Percentiles rank a stretch among this genome's conserved stretches.
Evolutionary conservation across 2,329 filamentous ascomycete species (phyloP).

Genomic region (Penicillium griseofulvum): DNA sequence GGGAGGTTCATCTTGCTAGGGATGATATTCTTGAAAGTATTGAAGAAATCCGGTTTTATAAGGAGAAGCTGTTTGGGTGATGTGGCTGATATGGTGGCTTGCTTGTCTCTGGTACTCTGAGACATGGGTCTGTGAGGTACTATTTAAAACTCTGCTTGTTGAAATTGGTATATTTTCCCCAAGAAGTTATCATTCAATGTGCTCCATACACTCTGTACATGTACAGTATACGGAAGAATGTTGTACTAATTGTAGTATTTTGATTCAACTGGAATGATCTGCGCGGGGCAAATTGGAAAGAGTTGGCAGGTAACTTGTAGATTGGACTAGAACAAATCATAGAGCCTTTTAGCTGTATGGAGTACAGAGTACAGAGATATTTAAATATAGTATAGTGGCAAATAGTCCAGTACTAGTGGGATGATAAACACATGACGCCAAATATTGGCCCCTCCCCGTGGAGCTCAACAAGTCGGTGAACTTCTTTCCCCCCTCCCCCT

Average conservation of each 20-base stretch:
- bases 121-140: background rate
- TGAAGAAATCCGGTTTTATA: slow-evolving; percentile 82
- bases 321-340: slow-evolving; percentile 1
- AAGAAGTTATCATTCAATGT: background rate
- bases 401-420: slow-evolving; percentile 8
- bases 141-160: background rate
- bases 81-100: background rate
- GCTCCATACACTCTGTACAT: background rate
- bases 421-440: slow-evolving; percentile 29
- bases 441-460: slow-evolving; percentile 15
- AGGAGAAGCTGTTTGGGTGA: slow-evolving; percentile 61
- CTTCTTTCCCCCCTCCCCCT: slow-evolving; percentile 9
- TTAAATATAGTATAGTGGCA: background rate
- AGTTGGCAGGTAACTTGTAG: background rate
- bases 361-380: background rate
- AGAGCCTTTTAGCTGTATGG: background rate
- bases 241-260: background rate
- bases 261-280: slow-evolving; percentile 1
- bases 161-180: background rate
- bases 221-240: background rate
- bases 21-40: slow-evolving; percentile 96
- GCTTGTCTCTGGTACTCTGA: background rate
- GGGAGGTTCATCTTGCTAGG: slow-evolving; percentile 73
- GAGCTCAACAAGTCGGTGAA: slow-evolving; percentile 27
- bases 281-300: slow-evolving; percentile 2